Evolutionary conservation across 83 land plant species (phyloP), one percentile per base, ranked within the genome.

Genomic region (Diphasiastrum complanatum): DNA sequence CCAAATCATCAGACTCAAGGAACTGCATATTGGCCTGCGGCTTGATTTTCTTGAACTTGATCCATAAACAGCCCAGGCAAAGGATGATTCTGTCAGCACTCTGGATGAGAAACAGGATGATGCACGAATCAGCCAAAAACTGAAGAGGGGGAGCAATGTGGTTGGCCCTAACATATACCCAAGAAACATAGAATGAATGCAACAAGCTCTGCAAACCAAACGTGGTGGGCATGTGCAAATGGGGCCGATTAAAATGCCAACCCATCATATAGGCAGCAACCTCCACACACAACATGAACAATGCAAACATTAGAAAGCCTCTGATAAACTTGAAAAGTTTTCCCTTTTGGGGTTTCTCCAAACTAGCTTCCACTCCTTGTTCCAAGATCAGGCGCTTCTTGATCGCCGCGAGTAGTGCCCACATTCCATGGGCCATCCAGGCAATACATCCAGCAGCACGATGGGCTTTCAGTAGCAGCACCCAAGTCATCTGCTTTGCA

Each of bases 51-150:
- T 18, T 48, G 51, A 18, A 48, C 51, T 48, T 48, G 51, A 48
- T 48, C 51, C 51, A 48, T 6, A 48, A 18, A 18, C 51, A 48
- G 18, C 51, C 51, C 51, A 48, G 51, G 18, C 51, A 48, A n/a
- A n/a, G n/a, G n/a, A n/a, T n/a, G n/a, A n/a, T n/a, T n/a, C n/a
- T n/a, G n/a, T n/a, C n/a, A n/a, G n/a, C n/a, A n/a, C n/a, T n/a
- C n/a, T n/a, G n/a, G n/a, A n/a, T n/a, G n/a, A n/a, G n/a, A n/a
- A n/a, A n/a, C n/a, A n/a, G n/a, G n/a, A n/a, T n/a, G n/a, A n/a
- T n/a, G n/a, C n/a, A n/a, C n/a, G n/a, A n/a, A n/a, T n/a, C n/a
- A n/a, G n/a, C n/a, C n/a, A n/a, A n/a, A n/a, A n/a, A n/a, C n/a
- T n/a, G n/a, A n/a, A 48, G 51, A 4, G 51, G 51, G 18, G 51